Evolutionary conservation across 176 grass and related monocot genomes (phyloP).

Genomic region (Hordeum marinum): DNA sequence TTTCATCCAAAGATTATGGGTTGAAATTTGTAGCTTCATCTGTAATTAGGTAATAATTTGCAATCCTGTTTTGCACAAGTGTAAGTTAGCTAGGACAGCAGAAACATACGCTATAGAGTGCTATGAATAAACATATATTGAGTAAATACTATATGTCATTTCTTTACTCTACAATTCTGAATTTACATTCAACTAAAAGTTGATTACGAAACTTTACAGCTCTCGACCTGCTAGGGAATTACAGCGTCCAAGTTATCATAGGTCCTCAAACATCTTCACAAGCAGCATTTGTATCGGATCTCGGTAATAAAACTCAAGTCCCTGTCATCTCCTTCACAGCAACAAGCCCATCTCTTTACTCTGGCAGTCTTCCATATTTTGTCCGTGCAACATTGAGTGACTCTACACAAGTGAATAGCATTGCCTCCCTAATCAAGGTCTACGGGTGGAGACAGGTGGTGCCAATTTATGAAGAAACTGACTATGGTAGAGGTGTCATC

Average conservation of each 20-base stretch:
- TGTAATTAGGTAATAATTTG: no score
- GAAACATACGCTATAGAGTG: no score
- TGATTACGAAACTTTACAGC: constrained; percentile 9
- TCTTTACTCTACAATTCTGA: no score
- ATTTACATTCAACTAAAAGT: background rate
- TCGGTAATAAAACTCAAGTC: constrained; percentile 41
- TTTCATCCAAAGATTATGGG: no score
- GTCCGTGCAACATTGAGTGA: constrained; percentile 40
- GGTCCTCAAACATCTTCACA: constrained; percentile 52
- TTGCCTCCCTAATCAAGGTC: constrained; percentile 29
- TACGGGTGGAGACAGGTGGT: constrained; percentile 52
- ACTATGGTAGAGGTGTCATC: constrained; percentile 46
- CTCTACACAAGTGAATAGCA: constrained; percentile 31
- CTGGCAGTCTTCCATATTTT: constrained; percentile 30
- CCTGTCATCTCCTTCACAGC: constrained; percentile 50
- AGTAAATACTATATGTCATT: no score
- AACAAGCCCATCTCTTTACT: constrained; percentile 33
- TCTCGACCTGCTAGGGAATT: constrained; percentile 37
- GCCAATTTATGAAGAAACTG: constrained; percentile 40
- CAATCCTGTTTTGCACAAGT: no score
- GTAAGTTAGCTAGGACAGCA: no score
- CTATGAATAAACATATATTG: no score
- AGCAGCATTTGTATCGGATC: constrained; percentile 29
- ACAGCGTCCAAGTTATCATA: constrained; percentile 38
- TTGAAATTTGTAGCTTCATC: no score